A percentile compares a stretch with the other conserved stretches of the same genome.
These are phyloP conservation scores for Acacia crassicarpa DNA, from an alignment of 306 rosid genomes.

Conservation along the genomic window DNA sequence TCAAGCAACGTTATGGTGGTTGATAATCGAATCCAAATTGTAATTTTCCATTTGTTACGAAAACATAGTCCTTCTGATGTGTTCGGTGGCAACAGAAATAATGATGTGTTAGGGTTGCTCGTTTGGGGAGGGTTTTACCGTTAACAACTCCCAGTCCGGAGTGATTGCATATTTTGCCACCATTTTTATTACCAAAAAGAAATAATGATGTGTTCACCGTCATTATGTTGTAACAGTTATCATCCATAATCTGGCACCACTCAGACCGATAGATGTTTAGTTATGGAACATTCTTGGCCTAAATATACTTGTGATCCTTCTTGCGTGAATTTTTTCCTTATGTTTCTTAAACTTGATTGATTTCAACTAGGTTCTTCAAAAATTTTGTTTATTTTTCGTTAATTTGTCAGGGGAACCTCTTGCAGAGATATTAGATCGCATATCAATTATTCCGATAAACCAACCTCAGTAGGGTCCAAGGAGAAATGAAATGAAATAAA, in stretches of 20 bases:
- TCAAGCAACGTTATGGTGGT: slow-evolving; percentile 83
- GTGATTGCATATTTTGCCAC: no score
- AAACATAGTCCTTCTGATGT: background rate
- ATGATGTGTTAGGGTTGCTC: background rate
- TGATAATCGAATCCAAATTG: slow-evolving; percentile 51
- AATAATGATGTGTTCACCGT: background rate
- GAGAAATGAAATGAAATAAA: background rate
- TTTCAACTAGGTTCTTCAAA: background rate
- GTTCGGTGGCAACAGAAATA: slow-evolving; percentile 8
- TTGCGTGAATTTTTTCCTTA: background rate
- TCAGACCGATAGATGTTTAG: background rate
- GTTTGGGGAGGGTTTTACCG: no score
- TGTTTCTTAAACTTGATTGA: no score
- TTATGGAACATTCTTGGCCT: background rate
- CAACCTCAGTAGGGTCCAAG: background rate
- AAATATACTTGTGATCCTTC: background rate
- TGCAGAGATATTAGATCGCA: background rate
- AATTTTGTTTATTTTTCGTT: background rate
- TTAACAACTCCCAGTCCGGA: no score
- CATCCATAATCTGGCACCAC: no score
- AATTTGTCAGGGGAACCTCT: background rate
- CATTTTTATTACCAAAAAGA: no score
- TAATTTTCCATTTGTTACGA: background rate
- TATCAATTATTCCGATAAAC: background rate
- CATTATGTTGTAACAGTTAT: background rate